Percentiles rank a stretch among this genome's conserved stretches.
These are phyloP conservation scores for Talaromyces nanjingensis DNA, from an alignment of 495 filamentous ascomycete genomes.

Conservation along the genomic window DNA sequence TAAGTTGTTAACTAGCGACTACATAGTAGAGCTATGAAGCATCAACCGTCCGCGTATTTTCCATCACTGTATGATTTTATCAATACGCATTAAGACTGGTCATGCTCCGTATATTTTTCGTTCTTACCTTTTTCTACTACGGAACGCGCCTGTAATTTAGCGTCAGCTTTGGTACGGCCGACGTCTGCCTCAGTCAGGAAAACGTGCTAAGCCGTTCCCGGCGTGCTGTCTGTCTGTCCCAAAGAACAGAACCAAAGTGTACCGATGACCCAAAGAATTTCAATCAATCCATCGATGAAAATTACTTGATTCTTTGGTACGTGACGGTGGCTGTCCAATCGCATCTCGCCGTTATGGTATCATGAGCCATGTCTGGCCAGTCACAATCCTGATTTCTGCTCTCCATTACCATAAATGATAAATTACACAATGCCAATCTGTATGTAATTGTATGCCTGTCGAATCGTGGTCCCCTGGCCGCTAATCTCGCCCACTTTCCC, in stretches of 20 bases:
- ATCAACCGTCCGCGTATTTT: not conserved
- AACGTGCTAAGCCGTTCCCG: not conserved
- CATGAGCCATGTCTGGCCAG: not conserved
- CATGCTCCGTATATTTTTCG: not conserved
- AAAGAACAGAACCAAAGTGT: not conserved
- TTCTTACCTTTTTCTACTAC: not conserved
- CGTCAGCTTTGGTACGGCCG: not conserved
- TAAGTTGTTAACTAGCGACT: too few relatives aligned
- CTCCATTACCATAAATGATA: not conserved
- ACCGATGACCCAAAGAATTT: not conserved
- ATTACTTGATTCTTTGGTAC: not conserved
- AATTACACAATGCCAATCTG: not conserved
- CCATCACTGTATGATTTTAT: not conserved
- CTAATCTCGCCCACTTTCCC: conserved; percentile 5
- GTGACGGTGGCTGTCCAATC: not conserved
- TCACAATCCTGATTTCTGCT: not conserved
- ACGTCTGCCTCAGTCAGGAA: not conserved
- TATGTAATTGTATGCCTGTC: not conserved
- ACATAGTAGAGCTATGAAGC: too few relatives aligned
- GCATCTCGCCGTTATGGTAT: not conserved
- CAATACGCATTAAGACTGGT: not conserved
- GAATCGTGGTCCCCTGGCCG: not conserved
- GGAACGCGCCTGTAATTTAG: not conserved
- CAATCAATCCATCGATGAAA: not conserved
- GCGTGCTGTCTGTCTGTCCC: not conserved